Evolutionary conservation across 768 basidiomycete genomes (phyloP).

Genomic region (Pleurotus giganteus): DNA sequence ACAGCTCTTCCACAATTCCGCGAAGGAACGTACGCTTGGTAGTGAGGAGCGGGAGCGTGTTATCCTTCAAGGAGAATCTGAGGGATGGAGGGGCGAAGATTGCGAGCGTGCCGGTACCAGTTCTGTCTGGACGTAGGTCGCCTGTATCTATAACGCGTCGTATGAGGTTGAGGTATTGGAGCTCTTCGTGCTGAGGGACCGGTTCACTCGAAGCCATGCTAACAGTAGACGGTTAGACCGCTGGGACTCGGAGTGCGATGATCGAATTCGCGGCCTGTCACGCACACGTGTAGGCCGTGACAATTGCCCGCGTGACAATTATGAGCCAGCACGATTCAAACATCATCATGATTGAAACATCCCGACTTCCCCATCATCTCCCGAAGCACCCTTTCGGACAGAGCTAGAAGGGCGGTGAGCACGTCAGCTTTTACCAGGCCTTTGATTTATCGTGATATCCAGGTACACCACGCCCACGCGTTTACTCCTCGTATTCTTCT

Average conservation of each 20-base stretch:
- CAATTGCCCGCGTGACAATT: too few species aligned
- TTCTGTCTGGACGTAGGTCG: constrained; percentile 82
- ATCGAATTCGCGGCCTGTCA: not conserved
- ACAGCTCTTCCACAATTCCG: constrained; percentile 88
- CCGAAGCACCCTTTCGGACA: too few species aligned
- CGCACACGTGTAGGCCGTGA: not conserved
- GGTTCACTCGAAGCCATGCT: not conserved
- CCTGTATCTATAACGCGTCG: constrained; percentile 71
- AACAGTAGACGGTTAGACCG: not conserved
- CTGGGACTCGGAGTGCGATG: not conserved
- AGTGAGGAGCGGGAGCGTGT: constrained; percentile 83
- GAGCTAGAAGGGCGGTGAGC: too few species aligned
- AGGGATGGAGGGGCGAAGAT: constrained; percentile 89
- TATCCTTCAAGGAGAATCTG: constrained; percentile 80
- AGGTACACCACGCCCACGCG: not conserved
- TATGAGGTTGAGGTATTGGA: constrained; percentile 87
- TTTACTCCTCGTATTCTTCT: too few species aligned
- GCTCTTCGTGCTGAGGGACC: constrained; percentile 63
- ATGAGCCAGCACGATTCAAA: too few species aligned
- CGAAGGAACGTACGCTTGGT: constrained; percentile 94
- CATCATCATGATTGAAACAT: too few species aligned
- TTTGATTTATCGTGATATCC: not conserved
- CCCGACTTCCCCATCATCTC: too few species aligned
- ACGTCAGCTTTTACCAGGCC: too few species aligned
- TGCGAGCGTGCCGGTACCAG: constrained; percentile 91